Evolutionary conservation across 208 protist genomes (phyloP).

Genomic region (Zelonia costaricensis): DNA sequence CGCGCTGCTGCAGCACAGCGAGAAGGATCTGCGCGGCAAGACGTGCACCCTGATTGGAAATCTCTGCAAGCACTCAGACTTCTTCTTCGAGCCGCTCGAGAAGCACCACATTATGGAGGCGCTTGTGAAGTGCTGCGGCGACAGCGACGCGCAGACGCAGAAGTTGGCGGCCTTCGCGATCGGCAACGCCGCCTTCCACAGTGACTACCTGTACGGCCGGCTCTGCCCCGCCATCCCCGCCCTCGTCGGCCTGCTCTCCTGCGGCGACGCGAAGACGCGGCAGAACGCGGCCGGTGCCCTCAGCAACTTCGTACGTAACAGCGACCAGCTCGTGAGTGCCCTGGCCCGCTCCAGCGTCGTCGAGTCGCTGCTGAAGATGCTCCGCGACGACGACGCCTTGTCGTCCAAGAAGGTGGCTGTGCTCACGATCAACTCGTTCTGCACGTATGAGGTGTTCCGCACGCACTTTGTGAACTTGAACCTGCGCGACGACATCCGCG

Average conservation of each 20-base stretch:
- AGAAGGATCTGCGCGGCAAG: slow-evolving; percentile 86
- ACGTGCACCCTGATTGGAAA: slow-evolving; percentile 96
- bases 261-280: slow-evolving; percentile 93
- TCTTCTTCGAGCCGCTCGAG: slow-evolving; percentile 89
- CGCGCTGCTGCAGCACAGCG: slow-evolving; percentile 65
- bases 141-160: slow-evolving; percentile 83
- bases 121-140: slow-evolving; percentile 84
- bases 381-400: slow-evolving; percentile 62
- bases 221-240: slow-evolving; percentile 76
- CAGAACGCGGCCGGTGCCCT: slow-evolving; percentile 94
- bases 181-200: slow-evolving; percentile 96
- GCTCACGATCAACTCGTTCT: slow-evolving; percentile 92
- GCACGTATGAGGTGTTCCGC: slow-evolving; percentile 80
- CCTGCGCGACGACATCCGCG: slow-evolving; percentile 49
- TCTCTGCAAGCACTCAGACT: slow-evolving; percentile 93
- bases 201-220: slow-evolving; percentile 78
- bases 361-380: slow-evolving; percentile 74
- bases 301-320: slow-evolving; percentile 95
- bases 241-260: slow-evolving; percentile 73
- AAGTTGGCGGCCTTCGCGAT: slow-evolving; percentile 96
- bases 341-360: slow-evolving; percentile 73
- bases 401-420: slow-evolving; percentile 81
- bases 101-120: slow-evolving; percentile 66
- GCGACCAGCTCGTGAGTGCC: slow-evolving; percentile 55
- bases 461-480: slow-evolving; percentile 56